A percentile compares a stretch with the other conserved stretches of the same genome.
phyloP scores from a whole-genome alignment of 768 basidiomycete genomes.

The Tulasnella sp. region DNA sequence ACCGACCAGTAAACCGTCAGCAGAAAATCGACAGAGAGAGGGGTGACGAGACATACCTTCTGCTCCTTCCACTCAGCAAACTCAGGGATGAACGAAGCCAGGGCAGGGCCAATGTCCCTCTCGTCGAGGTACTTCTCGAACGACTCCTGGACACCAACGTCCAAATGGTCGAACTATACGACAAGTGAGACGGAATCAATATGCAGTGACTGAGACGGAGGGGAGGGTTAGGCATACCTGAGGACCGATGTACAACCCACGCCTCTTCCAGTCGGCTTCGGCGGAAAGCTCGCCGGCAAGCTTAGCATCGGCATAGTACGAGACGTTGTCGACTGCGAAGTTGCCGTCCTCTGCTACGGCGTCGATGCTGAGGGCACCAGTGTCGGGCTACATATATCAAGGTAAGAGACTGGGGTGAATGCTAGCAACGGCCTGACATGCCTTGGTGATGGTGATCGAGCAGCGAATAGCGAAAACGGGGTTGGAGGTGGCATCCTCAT shows the following conservation, averaged over 20 bases:
- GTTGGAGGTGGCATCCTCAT: constrained; percentile 44
- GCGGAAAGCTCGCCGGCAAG: constrained; percentile 76
- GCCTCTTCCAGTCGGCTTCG: constrained; percentile 92
- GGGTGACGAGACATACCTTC: constrained; percentile 57
- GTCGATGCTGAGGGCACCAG: constrained; percentile 78
- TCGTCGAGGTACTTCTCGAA: constrained; percentile 89
- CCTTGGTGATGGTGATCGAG: constrained; percentile 86
- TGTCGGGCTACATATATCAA: constrained; percentile 48
- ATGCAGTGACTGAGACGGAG: background rate
- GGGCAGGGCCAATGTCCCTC: constrained; percentile 79
- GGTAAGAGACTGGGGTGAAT: background rate
- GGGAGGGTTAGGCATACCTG: constrained; percentile 52
- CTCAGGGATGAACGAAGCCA: constrained; percentile 87
- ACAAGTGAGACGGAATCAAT: background rate
- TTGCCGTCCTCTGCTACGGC: constrained; percentile 71
- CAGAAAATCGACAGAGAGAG: constrained; percentile 8
- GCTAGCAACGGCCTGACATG: constrained; percentile 39
- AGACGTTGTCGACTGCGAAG: constrained; percentile 87
- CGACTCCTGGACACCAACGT: constrained; percentile 83
- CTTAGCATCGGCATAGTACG: constrained; percentile 75
- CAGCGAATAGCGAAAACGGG: constrained; percentile 72
- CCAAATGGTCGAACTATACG: constrained; percentile 83
- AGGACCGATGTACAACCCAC: constrained; percentile 91
- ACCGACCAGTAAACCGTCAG: background rate
- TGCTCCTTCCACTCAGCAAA: constrained; percentile 92